Evolutionary conservation across 2,329 filamentous ascomycete species (phyloP).

Genomic region (Claviceps sp.): DNA sequence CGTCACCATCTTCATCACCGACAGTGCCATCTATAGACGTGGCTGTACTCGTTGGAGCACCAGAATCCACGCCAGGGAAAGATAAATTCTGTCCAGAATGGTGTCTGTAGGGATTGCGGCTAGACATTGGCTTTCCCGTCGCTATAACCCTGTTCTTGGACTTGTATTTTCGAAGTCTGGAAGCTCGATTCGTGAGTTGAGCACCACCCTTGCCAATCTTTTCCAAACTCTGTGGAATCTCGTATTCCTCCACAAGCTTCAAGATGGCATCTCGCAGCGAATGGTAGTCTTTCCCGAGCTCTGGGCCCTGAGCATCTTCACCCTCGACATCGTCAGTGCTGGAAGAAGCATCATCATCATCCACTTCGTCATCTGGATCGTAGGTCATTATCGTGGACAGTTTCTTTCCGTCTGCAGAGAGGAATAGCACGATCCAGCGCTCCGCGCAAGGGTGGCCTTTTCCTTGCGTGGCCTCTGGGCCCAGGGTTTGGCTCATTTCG

Average conservation of each 20-base stretch:
- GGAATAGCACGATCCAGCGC: constrained; percentile 69
- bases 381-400: constrained; percentile 62
- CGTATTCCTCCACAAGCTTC: constrained; percentile 70
- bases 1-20: constrained; percentile 7
- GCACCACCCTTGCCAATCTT: constrained; percentile 40
- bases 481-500: constrained; percentile 55
- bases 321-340: constrained; percentile 48
- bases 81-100: constrained; percentile 11
- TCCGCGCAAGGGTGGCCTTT: constrained; percentile 69
- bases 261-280: constrained; percentile 68
- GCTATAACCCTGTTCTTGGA: constrained; percentile 46
- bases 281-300: constrained; percentile 67
- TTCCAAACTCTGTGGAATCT: constrained; percentile 57
- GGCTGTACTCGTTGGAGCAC: constrained; percentile 3
- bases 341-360: constrained; percentile 51
- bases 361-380: constrained; percentile 50
- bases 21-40: not conserved
- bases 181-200: constrained; percentile 59
- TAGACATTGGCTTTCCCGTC: constrained; percentile 35
- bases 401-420: constrained; percentile 57
- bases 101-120: constrained; percentile 44
- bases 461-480: constrained; percentile 50
- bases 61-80: constrained; percentile 3
- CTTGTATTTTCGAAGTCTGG: constrained; percentile 43
- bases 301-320: constrained; percentile 44